These are phyloP conservation scores for Laguncularia racemosa DNA, from an alignment of 345 rosid genomes.

Conservation along the genomic window DNA sequence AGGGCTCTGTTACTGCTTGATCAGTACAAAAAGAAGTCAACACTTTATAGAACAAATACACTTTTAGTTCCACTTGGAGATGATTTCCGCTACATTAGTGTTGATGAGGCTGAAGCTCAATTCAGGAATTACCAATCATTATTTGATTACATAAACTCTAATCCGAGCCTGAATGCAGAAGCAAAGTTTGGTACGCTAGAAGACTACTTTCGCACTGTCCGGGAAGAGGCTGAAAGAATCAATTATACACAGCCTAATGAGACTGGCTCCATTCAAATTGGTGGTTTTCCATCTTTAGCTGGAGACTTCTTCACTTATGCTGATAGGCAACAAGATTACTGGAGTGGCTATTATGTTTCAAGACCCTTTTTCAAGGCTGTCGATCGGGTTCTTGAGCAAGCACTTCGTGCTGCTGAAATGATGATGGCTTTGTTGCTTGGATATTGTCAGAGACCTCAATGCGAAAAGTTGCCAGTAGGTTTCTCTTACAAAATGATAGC, in stretches of 20 bases:
- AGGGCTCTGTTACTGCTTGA: constrained; percentile 76
- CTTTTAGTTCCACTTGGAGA: constrained; percentile 97
- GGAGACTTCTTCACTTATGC: constrained; percentile 98
- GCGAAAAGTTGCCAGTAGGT: constrained; percentile 73
- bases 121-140: constrained; percentile 82
- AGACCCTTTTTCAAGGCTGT: constrained; percentile 99
- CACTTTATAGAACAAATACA: constrained; percentile 76
- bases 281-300: constrained; percentile 90
- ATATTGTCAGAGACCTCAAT: constrained; percentile 77
- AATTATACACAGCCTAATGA: constrained; percentile 82
- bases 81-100: constrained; percentile 79
- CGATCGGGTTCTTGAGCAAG: constrained; percentile 87
- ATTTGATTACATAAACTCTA: constrained; percentile 88
- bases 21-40: constrained; percentile 94
- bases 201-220: constrained; percentile 73
- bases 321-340: constrained; percentile 86
- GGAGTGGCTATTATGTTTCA: constrained; percentile 99
- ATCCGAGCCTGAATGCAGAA: constrained; percentile 78
- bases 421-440: constrained; percentile 82
- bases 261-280: constrained; percentile 66
- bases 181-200: constrained; percentile 88
- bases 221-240: constrained; percentile 78
- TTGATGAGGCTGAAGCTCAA: constrained; percentile 92
- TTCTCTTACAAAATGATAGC: constrained; percentile 81
- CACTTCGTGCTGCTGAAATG: constrained; percentile 86